Base-by-base conservation (phyloP, 495 filamentous ascomycete species). In the Delitschia confertaspora region DNA sequence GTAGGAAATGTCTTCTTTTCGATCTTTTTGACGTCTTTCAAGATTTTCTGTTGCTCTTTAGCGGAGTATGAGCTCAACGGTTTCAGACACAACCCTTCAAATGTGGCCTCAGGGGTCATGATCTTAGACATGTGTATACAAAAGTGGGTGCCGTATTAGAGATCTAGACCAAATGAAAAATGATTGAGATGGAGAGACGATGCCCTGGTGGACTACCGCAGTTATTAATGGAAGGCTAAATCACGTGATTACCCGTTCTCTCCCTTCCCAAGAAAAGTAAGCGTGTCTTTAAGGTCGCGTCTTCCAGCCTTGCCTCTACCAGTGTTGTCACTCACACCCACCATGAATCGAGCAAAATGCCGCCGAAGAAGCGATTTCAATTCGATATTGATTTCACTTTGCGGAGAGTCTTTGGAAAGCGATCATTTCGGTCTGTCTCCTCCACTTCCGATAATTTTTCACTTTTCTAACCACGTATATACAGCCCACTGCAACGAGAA, bases 331-430 rank as follows among this genome's bases (percentile, higher is more conserved):
- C n/a, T n/a, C n/a, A n/a, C n/a, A n/a, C n/a, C n/a, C n/a, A n/a
- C n/a, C n/a, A n/a, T n/a, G n/a, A n/a, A n/a, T n/a, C n/a, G n/a
- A n/a, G n/a, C n/a, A n/a, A n/a, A n/a, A n/a, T n/a, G n/a, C n/a
- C n/a, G n/a, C n/a, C n/a, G 32, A 43, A 38, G 24, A 41, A 51
- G 35, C 30, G 24, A 40, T 11, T 11, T 5, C 51, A 49, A 14
- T 46, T 69, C 26, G 89, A 96, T 60, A 69, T 93, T 38, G 84
- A 93, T 47, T 93, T 89, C 60, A 86, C 86, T 6, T 70, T 96
- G 6, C 76, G 80, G 20, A 73, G 78, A 8, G 83, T 91, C 22
- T 95, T 95, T 64, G 76, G 76, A 36, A 93, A 93, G 60, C 61
- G 63, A 3, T 63, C 62, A 8, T 88, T 93, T 57, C 72, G 85